Evolutionary conservation across 129 eudicot genomes (phyloP), one percentile per base, ranked within the genome.

Genomic region (Helichrysum umbraculigerum): DNA sequence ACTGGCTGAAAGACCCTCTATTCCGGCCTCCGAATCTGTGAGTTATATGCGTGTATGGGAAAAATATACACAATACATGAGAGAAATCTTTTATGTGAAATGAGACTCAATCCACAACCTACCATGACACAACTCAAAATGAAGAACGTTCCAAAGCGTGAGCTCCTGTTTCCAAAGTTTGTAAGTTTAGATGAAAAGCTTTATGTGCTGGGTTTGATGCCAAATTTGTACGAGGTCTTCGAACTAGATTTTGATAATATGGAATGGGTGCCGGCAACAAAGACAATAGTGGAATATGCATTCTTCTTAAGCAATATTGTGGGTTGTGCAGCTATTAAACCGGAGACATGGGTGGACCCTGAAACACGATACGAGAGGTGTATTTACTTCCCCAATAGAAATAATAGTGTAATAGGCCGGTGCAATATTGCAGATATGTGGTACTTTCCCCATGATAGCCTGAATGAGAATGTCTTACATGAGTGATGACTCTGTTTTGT

Each of bases 241-340:
- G 78, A 79, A 42, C 30, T 79, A 11, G 68, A 72, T 35, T 54
- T 70, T 70, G 62, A 61, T 4, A 52, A 63, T 39, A 72, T 51
- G 73, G 35, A 56, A 72, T 72, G 78, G 78, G 3, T 72, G 21
- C 17, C 1, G n/a, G 29, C 70, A 1, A 9, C 42, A 33, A 63
- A 41, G 10, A 14, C 47, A 16, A 15, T 47, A 10, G n/a, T 15
- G 20, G 22, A 59, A 11, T 12, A 30, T 47, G 33, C 61, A 25
- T 70, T 33, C 11, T 28, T 70, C 59, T 5, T 34, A 4, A 59
- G 76, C 52, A 1, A 16, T 19, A 42, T 63, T 30, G 28, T 17
- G 44, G 4, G 19, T 32, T 6, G 52, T 65, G 50, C 28, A 6
- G 28, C 28, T 52, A n/a, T 30, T 25, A 57, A 66, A 7, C 58